phyloP scores from a whole-genome alignment of 2,329 filamentous ascomycete genomes.

The Sarocladium oryzae region DNA sequence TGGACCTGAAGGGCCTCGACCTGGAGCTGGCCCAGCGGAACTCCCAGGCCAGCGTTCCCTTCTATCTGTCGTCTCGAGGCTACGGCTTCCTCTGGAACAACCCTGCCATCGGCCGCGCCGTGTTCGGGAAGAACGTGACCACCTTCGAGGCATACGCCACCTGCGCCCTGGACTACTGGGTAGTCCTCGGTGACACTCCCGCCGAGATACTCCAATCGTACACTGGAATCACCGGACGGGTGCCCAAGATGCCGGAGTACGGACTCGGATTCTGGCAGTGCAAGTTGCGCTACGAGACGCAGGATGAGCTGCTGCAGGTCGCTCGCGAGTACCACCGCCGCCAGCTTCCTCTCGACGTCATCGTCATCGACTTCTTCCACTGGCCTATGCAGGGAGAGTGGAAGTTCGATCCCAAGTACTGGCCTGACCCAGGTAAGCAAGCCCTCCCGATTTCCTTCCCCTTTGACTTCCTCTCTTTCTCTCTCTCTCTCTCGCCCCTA shows the following conservation, averaged over 20 bases:
- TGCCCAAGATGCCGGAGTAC: slow-evolving; percentile 63
- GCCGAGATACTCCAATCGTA: slow-evolving; percentile 51
- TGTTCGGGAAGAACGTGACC: slow-evolving; percentile 55
- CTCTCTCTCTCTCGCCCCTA: background rate
- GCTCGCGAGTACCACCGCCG: slow-evolving; percentile 52
- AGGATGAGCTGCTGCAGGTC: slow-evolving; percentile 54
- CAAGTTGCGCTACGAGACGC: slow-evolving; percentile 59
- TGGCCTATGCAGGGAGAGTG: slow-evolving; percentile 63
- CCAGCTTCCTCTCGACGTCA: slow-evolving; percentile 53
- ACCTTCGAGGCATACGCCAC: slow-evolving; percentile 56
- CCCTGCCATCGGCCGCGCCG: slow-evolving; percentile 52
- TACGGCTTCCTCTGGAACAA: slow-evolving; percentile 65
- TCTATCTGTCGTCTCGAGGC: slow-evolving; percentile 51
- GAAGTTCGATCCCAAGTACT: slow-evolving; percentile 58
- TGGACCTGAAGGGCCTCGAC: slow-evolving; percentile 58
- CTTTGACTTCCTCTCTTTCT: slow-evolving; percentile 20
- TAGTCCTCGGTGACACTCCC: slow-evolving; percentile 51
- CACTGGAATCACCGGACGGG: slow-evolving; percentile 48
- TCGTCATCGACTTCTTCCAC: slow-evolving; percentile 64
- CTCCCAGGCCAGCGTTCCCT: slow-evolving; percentile 59
- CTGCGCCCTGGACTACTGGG: slow-evolving; percentile 55
- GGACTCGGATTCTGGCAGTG: slow-evolving; percentile 65
- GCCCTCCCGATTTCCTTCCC: no score
- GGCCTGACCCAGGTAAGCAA: slow-evolving; percentile 49
- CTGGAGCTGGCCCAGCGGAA: slow-evolving; percentile 61